phyloP scores from a whole-genome alignment of 2,329 filamentous ascomycete species.

The Magnaporthiopsis incrustans region DNA sequence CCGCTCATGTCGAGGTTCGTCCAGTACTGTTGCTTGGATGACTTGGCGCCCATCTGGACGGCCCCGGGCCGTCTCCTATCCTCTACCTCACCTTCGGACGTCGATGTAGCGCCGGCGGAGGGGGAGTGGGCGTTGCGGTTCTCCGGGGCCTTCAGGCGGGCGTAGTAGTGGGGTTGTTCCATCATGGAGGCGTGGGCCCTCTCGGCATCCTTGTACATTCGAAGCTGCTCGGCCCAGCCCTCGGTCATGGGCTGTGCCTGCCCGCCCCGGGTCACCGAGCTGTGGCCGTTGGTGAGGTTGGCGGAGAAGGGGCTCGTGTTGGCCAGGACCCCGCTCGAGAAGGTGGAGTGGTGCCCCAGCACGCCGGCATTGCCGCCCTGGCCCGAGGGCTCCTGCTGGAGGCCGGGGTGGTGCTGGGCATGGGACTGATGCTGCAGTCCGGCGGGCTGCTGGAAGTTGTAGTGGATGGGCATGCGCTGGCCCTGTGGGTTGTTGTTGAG shows the following conservation, averaged over 20 bases:
- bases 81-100: slow-evolving; percentile 43
- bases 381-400: slow-evolving; percentile 50
- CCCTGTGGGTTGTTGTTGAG: slow-evolving; percentile 63
- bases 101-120: not conserved
- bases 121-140: slow-evolving; percentile 42
- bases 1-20: slow-evolving; percentile 89
- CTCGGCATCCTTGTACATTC: slow-evolving; percentile 69
- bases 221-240: slow-evolving; percentile 85
- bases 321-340: slow-evolving; percentile 54
- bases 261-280: slow-evolving; percentile 37
- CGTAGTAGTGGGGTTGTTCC: slow-evolving; percentile 63
- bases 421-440: slow-evolving; percentile 57
- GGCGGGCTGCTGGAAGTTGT: slow-evolving; percentile 58
- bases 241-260: slow-evolving; percentile 49
- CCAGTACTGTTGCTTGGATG: slow-evolving; percentile 73
- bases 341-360: slow-evolving; percentile 53
- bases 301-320: slow-evolving; percentile 54
- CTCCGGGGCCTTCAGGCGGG: slow-evolving; percentile 59
- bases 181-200: slow-evolving; percentile 64
- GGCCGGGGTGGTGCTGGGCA: slow-evolving; percentile 52
- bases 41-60: slow-evolving; percentile 43
- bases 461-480: slow-evolving; percentile 55
- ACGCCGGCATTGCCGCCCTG: slow-evolving; percentile 46
- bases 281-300: slow-evolving; percentile 25
- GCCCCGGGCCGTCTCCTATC: slow-evolving; percentile 45